These are phyloP conservation scores for Plasmodium fragile DNA, from an alignment of 169 alveolate species.

Conservation along the genomic window DNA sequence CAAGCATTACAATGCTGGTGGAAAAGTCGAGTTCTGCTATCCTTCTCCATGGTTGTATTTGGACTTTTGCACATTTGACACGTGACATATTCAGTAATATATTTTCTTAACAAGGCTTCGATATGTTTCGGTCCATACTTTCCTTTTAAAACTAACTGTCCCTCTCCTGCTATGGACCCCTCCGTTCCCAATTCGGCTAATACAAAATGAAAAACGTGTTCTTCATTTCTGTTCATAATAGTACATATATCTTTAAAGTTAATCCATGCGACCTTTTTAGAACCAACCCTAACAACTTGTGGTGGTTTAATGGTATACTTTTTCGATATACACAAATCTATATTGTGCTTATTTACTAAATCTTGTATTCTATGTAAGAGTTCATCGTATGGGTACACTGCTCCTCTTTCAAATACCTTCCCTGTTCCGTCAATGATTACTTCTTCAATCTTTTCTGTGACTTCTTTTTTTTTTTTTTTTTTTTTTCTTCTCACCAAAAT, in stretches of 20 bases:
- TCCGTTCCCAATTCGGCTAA: conserved; percentile 95
- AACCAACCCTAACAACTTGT: conserved; percentile 95
- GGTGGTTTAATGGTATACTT: conserved; percentile 93
- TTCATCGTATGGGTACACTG: conserved; percentile 90
- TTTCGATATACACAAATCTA: conserved; percentile 91
- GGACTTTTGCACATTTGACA: conserved; percentile 95
- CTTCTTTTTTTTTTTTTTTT: conserved; percentile 87
- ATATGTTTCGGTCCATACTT: conserved; percentile 94
- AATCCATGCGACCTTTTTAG: conserved; percentile 96
- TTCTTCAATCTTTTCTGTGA: conserved; percentile 80
- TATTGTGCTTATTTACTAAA: conserved; percentile 90
- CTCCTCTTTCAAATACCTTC: conserved; percentile 88
- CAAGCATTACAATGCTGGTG: conserved; percentile 94
- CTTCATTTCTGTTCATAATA: conserved; percentile 93
- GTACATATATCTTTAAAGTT: conserved; percentile 94
- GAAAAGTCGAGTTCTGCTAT: conserved; percentile 92
- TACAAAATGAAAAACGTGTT: conserved; percentile 95
- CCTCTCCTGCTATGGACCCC: conserved; percentile 95
- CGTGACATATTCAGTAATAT: conserved; percentile 95
- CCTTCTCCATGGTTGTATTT: conserved; percentile 93
- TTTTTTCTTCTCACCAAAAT: conserved; percentile 91
- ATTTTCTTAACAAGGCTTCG: conserved; percentile 92
- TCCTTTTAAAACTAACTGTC: conserved; percentile 95
- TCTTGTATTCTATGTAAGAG: conserved; percentile 90
- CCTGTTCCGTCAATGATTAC: conserved; percentile 87